Conservation (phyloP, 306 rosid genomes). For the Corylus americana region DNA sequence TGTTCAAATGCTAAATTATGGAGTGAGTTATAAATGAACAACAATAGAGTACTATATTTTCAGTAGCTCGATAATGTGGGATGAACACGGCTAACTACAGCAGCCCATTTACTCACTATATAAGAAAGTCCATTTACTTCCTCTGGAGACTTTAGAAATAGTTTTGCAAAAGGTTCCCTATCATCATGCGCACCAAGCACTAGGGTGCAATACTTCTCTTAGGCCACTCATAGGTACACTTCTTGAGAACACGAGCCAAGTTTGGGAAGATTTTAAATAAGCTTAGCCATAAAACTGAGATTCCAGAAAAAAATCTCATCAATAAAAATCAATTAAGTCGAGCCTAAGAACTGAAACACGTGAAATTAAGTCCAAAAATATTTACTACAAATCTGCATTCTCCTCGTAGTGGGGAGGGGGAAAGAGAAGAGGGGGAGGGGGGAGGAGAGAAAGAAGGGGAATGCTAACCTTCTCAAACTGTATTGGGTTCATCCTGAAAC, state of each 20-base stretch:
- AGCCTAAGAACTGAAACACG: neutral
- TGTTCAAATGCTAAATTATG: neutral
- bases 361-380: neutral
- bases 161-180: neutral
- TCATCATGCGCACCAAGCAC: neutral
- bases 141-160: neutral
- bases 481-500: constrained; percentile 91
- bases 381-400: neutral
- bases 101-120: neutral
- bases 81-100: neutral
- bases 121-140: neutral
- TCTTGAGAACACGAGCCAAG: neutral
- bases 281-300: neutral
- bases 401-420: neutral
- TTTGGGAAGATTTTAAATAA: neutral
- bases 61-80: neutral
- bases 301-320: neutral
- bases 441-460: neutral
- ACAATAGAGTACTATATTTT: neutral
- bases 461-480: constrained; percentile 82
- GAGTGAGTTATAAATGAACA: neutral
- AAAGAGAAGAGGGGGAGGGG: neutral
- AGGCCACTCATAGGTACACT: neutral
- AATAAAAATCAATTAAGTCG: neutral
- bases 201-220: neutral